Conservation (phyloP, 148 eudicot species). For the Rhododendron kiyosumense region DNA sequence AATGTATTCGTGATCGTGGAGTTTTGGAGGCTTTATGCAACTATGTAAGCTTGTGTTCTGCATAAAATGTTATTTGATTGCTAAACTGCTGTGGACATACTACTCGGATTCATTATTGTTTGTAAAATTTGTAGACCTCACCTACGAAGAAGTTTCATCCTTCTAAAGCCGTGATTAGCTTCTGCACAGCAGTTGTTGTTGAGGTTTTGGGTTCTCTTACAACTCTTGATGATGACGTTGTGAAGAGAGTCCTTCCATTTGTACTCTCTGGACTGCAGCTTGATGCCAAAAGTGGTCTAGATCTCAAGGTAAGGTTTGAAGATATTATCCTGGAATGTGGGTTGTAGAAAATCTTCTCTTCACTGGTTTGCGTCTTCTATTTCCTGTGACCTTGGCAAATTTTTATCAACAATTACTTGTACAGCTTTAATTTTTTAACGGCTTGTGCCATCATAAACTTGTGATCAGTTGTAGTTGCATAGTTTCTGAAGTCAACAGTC, state of each 20-base stretch:
- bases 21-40: constrained; percentile 66
- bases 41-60: constrained; percentile 33
- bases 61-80: background rate
- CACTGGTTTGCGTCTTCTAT: background rate
- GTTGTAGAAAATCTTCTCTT: background rate
- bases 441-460: background rate
- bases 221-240: constrained; percentile 49
- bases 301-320: constrained; percentile 50
- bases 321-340: background rate
- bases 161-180: constrained; percentile 52
- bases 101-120: background rate
- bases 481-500: background rate
- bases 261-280: constrained; percentile 57
- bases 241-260: constrained; percentile 74
- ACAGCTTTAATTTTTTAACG: background rate
- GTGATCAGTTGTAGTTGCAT: background rate
- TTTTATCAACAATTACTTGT: background rate
- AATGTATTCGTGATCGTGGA: constrained; percentile 70
- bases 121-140: constrained; percentile 34
- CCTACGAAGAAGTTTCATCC: constrained; percentile 66
- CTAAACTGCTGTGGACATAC: background rate
- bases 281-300: constrained; percentile 41
- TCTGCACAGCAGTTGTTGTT: constrained; percentile 75
- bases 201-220: constrained; percentile 62
- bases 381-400: background rate